Percentiles rank a stretch among this genome's conserved stretches.
Conservation (phyloP, 164 flowering plant species). For the Vitis labrusca region DNA sequence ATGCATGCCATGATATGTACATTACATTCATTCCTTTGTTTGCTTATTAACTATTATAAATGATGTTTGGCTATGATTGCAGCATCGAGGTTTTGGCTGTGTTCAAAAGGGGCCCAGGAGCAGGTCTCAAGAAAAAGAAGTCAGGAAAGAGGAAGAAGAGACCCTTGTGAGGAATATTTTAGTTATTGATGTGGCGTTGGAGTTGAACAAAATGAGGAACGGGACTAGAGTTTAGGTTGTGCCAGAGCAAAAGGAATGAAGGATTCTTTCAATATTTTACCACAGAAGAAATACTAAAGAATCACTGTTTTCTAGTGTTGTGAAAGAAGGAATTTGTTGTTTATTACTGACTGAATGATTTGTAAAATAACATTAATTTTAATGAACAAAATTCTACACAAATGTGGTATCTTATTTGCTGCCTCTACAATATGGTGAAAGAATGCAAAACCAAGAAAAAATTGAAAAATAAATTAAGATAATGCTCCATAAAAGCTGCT, state of each 20-base stretch:
- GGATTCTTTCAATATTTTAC: too few relatives aligned
- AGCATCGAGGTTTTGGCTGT: constrained; percentile 92
- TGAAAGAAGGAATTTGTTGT: not conserved
- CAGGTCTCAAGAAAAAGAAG: constrained; percentile 53
- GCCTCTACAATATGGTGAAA: constrained; percentile 22
- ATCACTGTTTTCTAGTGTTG: too few relatives aligned
- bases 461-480: not conserved
- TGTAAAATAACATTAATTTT: constrained; percentile 5
- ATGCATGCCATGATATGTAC: not conserved
- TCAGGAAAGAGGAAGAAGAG: constrained; percentile 60
- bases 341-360: not conserved
- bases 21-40: not conserved
- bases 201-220: too few relatives aligned
- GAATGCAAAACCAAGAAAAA: constrained; percentile 27
- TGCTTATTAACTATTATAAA: not conserved
- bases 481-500: constrained; percentile 16
- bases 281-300: too few relatives aligned
- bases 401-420: constrained; percentile 9
- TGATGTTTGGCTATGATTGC: constrained; percentile 31
- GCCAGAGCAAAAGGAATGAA: too few relatives aligned
- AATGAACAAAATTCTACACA: constrained; percentile 7
- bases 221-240: too few relatives aligned
- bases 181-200: too few relatives aligned
- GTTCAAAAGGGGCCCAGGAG: constrained; percentile 60
- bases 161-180: constrained; percentile 4